Percentiles rank a stretch among this genome's conserved stretches.
Evolutionary conservation across 495 filamentous ascomycete genomes (phyloP).

Genomic region (Amniculicola lignicola): DNA sequence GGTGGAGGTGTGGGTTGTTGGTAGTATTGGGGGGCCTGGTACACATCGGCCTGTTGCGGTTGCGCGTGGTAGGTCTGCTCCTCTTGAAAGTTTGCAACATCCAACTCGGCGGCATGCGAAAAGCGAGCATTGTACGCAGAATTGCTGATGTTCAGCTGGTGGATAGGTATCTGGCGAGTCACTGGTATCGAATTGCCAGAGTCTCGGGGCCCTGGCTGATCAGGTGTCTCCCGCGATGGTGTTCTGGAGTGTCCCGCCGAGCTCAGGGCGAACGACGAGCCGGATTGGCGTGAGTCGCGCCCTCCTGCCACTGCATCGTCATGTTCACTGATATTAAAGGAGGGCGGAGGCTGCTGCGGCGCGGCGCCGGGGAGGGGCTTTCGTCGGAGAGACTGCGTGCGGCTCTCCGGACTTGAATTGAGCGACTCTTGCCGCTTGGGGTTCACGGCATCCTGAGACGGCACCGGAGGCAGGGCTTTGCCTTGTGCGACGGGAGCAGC

Average conservation of each 20-base stretch:
- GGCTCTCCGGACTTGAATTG: slow-evolving; percentile 20
- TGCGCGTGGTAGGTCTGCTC: slow-evolving; percentile 41
- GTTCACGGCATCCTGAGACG: slow-evolving; percentile 5
- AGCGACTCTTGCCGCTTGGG: background rate
- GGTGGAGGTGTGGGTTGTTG: slow-evolving; percentile 42
- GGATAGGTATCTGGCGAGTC: slow-evolving; percentile 29
- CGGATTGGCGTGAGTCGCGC: slow-evolving; percentile 30
- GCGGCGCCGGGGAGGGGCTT: slow-evolving; percentile 23
- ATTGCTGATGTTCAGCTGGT: slow-evolving; percentile 28
- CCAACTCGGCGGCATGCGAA: slow-evolving; percentile 28
- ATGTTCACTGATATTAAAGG: slow-evolving; percentile 26
- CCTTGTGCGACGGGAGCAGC: slow-evolving; percentile 3
- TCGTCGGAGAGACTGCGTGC: slow-evolving; percentile 27
- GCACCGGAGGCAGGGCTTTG: slow-evolving; percentile 24
- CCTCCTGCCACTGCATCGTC: slow-evolving; percentile 21
- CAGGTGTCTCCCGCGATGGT: slow-evolving; percentile 21
- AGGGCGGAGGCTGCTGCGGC: slow-evolving; percentile 15
- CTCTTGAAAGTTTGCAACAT: slow-evolving; percentile 11
- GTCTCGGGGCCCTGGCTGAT: slow-evolving; percentile 11
- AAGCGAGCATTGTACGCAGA: slow-evolving; percentile 23
- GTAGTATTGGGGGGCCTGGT: slow-evolving; percentile 52
- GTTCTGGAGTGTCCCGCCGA: slow-evolving; percentile 30
- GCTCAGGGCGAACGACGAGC: slow-evolving; percentile 27
- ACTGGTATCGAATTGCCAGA: slow-evolving; percentile 12
- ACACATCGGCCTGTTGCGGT: slow-evolving; percentile 2